Evolutionary conservation across 2,329 filamentous ascomycete species (phyloP), one percentile per base, ranked within the genome.

Genomic region (Ascochyta fabae): DNA sequence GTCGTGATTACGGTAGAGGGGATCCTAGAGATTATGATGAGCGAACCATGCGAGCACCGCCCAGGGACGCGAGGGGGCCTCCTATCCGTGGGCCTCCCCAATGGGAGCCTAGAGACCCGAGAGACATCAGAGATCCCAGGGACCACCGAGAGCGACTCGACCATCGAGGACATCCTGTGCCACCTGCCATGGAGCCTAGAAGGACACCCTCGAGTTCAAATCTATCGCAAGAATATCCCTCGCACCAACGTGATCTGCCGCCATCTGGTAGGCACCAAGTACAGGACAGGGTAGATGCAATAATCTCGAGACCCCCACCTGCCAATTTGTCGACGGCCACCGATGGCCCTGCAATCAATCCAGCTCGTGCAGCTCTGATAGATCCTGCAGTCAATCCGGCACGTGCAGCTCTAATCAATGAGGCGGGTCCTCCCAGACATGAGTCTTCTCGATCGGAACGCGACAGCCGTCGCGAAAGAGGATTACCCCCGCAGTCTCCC

Each of bases 291-390:
- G 48, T 47, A 22, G 63, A 68, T 23, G 41, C 46, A 27, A 53
- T 62, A 24, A 54, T 56, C n/a, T 52, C 61, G 16, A 69, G 68
- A 45, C 60, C 52, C n/a, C 35, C 58, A 12, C 45, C 57, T 35
- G 55, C 60, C 36, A 52, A 55, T 22, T 38, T 58, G 16, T 48
- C 62, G 7, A 41, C 64, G 19, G 49, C 58, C 26, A 58, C 43
- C 24, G 67, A 71, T 36, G 59, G 68, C 15, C 59, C 64, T 12
- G 61, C 64, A 15, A 71, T 80, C 41, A 79, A 80, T 51, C 77
- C 78, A n/a, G 78, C 75, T 26, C 77, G 79, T 29, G 71, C 77
- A 57, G 76, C 77, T 13, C 52, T 79, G 35, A 78, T 81, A 12
- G 53, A 56, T 24, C 43, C 53, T 9, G 59, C 64, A 23, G 72